Conservation (phyloP, 768 basidiomycete genomes). For the Infundibulicybe gibba region DNA sequence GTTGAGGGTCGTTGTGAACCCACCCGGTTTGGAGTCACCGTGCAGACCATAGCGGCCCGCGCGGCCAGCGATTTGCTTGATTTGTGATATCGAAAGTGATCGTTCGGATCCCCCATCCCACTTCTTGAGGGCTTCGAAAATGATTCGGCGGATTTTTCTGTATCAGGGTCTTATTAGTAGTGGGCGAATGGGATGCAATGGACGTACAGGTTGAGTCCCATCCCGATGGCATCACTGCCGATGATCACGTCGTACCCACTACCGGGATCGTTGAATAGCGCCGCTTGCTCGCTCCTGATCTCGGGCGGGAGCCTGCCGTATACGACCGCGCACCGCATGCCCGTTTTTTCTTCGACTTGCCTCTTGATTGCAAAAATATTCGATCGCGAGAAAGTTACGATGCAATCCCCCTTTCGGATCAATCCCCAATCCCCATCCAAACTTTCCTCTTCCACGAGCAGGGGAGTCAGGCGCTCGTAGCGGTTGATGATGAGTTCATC, state of each 20-base stretch:
- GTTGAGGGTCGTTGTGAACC: constrained; percentile 72
- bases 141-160: constrained; percentile 77
- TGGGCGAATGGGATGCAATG: constrained; percentile 1
- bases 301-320: constrained; percentile 94
- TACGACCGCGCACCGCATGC: constrained; percentile 83
- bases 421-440: constrained; percentile 56
- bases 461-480: constrained; percentile 87
- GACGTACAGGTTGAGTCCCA: constrained; percentile 94
- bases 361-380: constrained; percentile 76
- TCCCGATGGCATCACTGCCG: constrained; percentile 93
- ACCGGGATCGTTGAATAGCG: constrained; percentile 81
- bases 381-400: constrained; percentile 80
- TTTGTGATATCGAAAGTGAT: constrained; percentile 64
- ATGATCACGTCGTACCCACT: constrained; percentile 89
- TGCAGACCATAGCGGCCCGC: constrained; percentile 87
- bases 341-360: constrained; percentile 66
- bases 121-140: constrained; percentile 51
- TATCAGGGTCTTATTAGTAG: background rate
- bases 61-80: constrained; percentile 94
- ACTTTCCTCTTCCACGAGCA: constrained; percentile 63
- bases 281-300: constrained; percentile 87
- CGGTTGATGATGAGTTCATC: constrained; percentile 77
- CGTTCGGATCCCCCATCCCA: constrained; percentile 45
- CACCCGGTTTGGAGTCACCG: constrained; percentile 39
- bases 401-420: constrained; percentile 81